These are phyloP conservation scores for Tagetes patula DNA, from an alignment of 129 eudicot genomes.

Conservation along the genomic window DNA sequence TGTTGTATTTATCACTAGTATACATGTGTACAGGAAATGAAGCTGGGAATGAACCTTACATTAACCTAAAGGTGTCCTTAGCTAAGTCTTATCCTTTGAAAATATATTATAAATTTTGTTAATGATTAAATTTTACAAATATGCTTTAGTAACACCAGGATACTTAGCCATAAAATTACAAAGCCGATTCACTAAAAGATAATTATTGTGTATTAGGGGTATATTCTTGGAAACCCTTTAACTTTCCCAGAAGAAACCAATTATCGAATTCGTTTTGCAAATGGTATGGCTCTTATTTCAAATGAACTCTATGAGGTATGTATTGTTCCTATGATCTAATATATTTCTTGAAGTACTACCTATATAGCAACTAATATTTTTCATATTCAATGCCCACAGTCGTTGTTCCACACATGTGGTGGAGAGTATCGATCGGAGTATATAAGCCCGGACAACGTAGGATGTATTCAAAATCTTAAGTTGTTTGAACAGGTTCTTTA, in stretches of 20 bases:
- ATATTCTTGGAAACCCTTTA: not conserved
- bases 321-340: not conserved
- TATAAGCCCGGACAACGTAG: constrained; percentile 20
- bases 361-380: not conserved
- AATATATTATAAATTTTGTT: not conserved
- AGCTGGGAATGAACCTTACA: not conserved
- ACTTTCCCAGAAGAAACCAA: constrained; percentile 6
- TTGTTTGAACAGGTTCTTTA: constrained; percentile 37
- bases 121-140: too few relatives aligned
- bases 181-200: not conserved
- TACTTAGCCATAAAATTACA: not conserved
- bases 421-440: constrained; percentile 34
- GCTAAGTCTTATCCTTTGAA: not conserved
- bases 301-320: constrained; percentile 56
- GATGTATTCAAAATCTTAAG: constrained; percentile 29
- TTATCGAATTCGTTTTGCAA: constrained; percentile 38
- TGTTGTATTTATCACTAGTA: too few relatives aligned
- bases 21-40: not conserved
- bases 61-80: not conserved
- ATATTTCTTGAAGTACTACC: not conserved
- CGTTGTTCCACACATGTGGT: constrained; percentile 34
- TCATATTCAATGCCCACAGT: constrained; percentile 25
- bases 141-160: too few relatives aligned
- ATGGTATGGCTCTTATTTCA: constrained; percentile 69
- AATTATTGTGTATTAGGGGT: constrained; percentile 22